Percentiles rank a stretch among this genome's conserved stretches.
Conservation (phyloP, 169 alveolate species). For the Plasmodium reichenowi region DNA sequence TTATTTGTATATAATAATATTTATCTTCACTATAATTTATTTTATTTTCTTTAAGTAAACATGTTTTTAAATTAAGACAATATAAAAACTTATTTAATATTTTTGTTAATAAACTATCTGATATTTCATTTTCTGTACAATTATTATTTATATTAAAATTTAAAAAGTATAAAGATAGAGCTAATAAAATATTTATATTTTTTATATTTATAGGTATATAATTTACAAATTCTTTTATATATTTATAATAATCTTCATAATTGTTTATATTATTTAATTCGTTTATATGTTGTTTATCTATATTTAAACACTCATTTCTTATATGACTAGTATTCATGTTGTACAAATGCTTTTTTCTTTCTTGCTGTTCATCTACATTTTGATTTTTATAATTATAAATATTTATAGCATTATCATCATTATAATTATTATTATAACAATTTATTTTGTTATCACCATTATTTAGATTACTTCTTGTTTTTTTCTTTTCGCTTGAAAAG, state of each 20-base stretch:
- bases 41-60: conserved; percentile 39
- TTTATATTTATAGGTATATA: conserved; percentile 45
- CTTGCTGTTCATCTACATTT: too few species aligned
- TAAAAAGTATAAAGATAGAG: conserved; percentile 53
- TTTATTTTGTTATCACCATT: too few species aligned
- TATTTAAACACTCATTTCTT: not conserved
- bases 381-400: too few species aligned
- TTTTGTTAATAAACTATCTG: conserved; percentile 27
- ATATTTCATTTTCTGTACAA: conserved; percentile 5
- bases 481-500: not conserved
- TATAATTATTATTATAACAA: not conserved
- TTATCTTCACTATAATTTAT: conserved; percentile 7
- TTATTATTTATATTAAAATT: conserved; percentile 29
- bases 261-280: conserved; percentile 27
- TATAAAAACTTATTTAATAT: conserved; percentile 40
- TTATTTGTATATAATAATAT: conserved; percentile 63
- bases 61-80: conserved; percentile 61
- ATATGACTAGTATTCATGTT: too few species aligned
- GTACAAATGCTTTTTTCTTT: too few species aligned
- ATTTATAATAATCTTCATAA: conserved; percentile 62
- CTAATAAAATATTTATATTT: conserved; percentile 48
- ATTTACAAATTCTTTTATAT: conserved; percentile 30
- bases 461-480: not conserved
- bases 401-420: not conserved
- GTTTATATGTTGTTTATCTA: conserved; percentile 6